Conservation (phyloP, 164 flowering plant genomes). For the Protea cynaroides region DNA sequence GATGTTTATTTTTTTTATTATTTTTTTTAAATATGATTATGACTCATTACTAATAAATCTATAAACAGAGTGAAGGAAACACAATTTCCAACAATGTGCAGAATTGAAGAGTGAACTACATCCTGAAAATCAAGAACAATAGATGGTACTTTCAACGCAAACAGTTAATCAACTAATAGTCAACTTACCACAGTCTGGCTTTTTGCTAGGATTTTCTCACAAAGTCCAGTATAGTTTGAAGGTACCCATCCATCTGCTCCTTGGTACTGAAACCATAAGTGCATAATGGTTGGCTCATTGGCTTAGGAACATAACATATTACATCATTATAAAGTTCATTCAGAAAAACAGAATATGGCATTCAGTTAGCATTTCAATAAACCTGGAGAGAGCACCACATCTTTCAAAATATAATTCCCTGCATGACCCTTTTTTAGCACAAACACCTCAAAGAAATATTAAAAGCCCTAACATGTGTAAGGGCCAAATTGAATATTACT, state of each 20-base stretch:
- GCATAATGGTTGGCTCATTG: constrained; percentile 6
- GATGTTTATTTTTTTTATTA: too few relatives aligned
- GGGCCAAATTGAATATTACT: too few relatives aligned
- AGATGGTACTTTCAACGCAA: not conserved
- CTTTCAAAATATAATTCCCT: not conserved
- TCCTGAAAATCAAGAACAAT: constrained; percentile 1
- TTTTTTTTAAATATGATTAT: too few relatives aligned
- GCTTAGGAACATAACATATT: not conserved
- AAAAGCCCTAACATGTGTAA: too few relatives aligned
- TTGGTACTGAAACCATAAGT: constrained; percentile 66
- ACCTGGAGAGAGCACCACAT: not conserved
- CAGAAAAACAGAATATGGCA: too few relatives aligned
- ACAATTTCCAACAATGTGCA: too few relatives aligned
- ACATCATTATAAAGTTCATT: not conserved
- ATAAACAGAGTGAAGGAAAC: not conserved
- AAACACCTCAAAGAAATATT: too few relatives aligned
- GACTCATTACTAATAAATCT: not conserved
- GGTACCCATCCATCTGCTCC: constrained; percentile 94
- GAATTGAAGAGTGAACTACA: not conserved
- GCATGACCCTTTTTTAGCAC: too few relatives aligned
- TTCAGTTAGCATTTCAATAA: not conserved
- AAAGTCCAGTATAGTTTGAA: constrained; percentile 72
- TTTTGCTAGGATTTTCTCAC: constrained; percentile 84
- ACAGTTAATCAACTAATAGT: not conserved
- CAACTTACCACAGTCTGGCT: constrained; percentile 95